Percentiles rank a stretch among this genome's conserved stretches.
phyloP scores from a whole-genome alignment of 2,329 filamentous ascomycete species.

The Cadophora sp. region DNA sequence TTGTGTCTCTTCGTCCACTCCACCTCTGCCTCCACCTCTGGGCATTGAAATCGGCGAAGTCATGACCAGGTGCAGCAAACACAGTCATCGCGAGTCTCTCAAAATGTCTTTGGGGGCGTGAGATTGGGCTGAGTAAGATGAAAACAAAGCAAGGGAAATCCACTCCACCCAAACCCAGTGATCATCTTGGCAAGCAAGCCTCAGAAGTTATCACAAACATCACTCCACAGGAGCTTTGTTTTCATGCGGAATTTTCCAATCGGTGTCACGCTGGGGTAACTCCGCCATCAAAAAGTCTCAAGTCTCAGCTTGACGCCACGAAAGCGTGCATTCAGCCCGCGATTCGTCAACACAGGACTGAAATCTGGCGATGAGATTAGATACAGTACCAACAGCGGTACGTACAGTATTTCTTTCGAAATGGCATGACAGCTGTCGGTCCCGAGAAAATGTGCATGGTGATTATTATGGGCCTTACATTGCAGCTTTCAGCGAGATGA shows the following conservation, averaged over 20 bases:
- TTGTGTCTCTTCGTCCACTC: not conserved
- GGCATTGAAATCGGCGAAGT: not conserved
- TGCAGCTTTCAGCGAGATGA: not conserved
- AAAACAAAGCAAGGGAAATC: not conserved
- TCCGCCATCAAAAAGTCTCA: not conserved
- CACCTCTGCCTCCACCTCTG: not conserved
- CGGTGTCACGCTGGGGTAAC: not conserved
- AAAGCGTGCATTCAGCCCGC: not conserved
- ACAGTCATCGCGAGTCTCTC: not conserved
- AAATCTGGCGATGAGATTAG: slow-evolving; percentile 1
- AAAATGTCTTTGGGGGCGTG: not conserved
- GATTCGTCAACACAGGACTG: slow-evolving; percentile 2
- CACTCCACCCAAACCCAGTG: not conserved
- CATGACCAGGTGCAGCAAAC: not conserved
- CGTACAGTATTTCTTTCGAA: not conserved
- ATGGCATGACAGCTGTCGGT: slow-evolving; percentile 11
- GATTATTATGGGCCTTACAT: not conserved
- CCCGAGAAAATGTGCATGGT: not conserved
- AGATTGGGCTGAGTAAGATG: not conserved
- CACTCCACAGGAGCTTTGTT: not conserved
- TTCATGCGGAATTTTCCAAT: not conserved
- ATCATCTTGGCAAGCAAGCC: not conserved
- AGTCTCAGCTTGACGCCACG: slow-evolving; percentile 14
- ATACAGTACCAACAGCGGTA: not conserved
- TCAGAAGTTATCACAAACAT: not conserved